phyloP scores from a whole-genome alignment of 129 eudicot genomes.

The Flaveria sonorensis region DNA sequence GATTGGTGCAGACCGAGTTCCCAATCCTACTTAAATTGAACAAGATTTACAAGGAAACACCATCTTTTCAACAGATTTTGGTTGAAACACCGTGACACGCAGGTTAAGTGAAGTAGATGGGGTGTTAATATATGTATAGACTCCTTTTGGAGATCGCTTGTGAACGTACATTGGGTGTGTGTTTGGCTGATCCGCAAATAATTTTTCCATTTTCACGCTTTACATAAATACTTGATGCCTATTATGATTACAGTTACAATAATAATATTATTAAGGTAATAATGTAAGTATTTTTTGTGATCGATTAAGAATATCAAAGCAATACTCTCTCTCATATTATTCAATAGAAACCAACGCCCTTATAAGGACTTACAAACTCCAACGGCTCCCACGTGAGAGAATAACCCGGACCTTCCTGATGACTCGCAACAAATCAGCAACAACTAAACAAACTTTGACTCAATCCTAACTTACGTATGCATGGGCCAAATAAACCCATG shows the following conservation, averaged over 20 bases:
- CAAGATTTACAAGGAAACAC: constrained; percentile 55
- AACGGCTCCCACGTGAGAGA: too few species aligned
- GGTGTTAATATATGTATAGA: background rate
- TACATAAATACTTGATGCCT: background rate
- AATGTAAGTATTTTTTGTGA: too few species aligned
- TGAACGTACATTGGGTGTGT: background rate
- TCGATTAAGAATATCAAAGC: too few species aligned
- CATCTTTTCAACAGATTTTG: constrained; percentile 47
- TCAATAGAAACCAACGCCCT: too few species aligned
- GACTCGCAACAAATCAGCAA: too few species aligned
- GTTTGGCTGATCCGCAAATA: background rate
- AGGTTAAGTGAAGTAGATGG: constrained; percentile 20
- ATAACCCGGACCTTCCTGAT: too few species aligned
- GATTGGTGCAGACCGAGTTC: constrained; percentile 54
- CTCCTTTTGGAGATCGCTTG: background rate
- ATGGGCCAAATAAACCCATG: too few species aligned
- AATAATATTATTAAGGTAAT: background rate
- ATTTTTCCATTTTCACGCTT: background rate
- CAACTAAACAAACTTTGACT: too few species aligned
- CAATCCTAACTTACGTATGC: too few species aligned
- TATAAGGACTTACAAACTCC: too few species aligned
- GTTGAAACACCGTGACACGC: constrained; percentile 17
- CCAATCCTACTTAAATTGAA: constrained; percentile 56
- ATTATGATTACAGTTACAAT: background rate
- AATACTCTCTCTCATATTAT: too few species aligned